Percentiles rank a stretch among this genome's conserved stretches.
phyloP scores from a whole-genome alignment of 768 basidiomycete species.

The Suillus discolor region DNA sequence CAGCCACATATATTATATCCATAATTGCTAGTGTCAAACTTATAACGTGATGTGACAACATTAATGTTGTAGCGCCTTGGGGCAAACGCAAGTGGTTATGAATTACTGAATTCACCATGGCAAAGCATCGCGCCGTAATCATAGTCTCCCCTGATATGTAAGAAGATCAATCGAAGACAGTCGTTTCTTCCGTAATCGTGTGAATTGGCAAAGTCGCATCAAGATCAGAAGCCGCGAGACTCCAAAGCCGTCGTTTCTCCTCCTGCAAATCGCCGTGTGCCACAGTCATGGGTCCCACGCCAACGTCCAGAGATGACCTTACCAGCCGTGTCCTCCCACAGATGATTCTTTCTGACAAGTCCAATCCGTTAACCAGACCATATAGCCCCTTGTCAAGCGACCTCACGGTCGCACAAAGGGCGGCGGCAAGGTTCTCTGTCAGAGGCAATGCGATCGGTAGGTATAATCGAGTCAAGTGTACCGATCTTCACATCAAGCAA shows the following conservation, averaged over 20 bases:
- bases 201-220: neutral
- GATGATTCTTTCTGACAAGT: slow-evolving; percentile 35
- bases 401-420: slow-evolving; percentile 28
- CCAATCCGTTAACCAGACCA: slow-evolving; percentile 36
- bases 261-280: neutral
- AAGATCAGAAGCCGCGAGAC: neutral
- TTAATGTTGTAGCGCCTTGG: neutral
- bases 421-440: slow-evolving; percentile 38
- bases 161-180: neutral
- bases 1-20: neutral
- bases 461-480: slow-evolving; percentile 10
- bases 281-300: slow-evolving; percentile 13
- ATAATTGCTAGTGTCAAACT: neutral
- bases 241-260: neutral
- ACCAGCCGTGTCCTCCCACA: slow-evolving; percentile 31
- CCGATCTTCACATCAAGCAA: neutral
- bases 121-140: neutral
- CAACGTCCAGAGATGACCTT: slow-evolving; percentile 26
- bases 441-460: slow-evolving; percentile 44
- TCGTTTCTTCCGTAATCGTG: neutral
- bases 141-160: neutral
- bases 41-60: neutral
- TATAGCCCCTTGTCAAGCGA: slow-evolving; percentile 20
- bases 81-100: neutral
- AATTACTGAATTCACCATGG: neutral